These are phyloP conservation scores for Nemania sp. DNA, from an alignment of 2,329 filamentous ascomycete genomes.

Conservation along the genomic window DNA sequence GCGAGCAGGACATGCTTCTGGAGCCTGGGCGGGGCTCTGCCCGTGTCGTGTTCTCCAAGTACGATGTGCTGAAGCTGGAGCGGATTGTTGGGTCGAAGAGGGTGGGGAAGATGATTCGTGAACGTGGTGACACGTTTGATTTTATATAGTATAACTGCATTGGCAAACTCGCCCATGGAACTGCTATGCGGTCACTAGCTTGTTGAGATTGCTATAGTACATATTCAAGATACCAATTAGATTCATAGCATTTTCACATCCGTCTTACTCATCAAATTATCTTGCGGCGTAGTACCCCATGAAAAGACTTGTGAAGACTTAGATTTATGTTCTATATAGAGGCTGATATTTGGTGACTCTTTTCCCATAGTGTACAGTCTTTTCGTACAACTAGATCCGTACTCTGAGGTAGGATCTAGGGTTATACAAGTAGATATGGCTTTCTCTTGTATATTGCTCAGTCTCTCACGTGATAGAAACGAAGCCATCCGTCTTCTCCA, in stretches of 20 bases:
- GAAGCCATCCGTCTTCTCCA: slow-evolving; percentile 1
- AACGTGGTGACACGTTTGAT: slow-evolving; percentile 91
- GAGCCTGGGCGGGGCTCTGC: slow-evolving; percentile 71
- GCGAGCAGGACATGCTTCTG: slow-evolving; percentile 66
- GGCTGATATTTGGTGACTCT: background rate
- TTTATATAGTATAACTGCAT: slow-evolving; percentile 72
- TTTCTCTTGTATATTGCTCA: slow-evolving; percentile 48
- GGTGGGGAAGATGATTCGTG: slow-evolving; percentile 84
- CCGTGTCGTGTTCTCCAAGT: slow-evolving; percentile 81
- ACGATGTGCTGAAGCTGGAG: slow-evolving; percentile 90
- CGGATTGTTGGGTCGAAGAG: slow-evolving; percentile 85
- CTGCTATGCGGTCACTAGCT: background rate
- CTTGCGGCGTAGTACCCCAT: background rate
- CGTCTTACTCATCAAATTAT: background rate
- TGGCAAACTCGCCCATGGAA: background rate
- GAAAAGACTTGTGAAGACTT: background rate
- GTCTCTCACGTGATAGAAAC: slow-evolving; percentile 47
- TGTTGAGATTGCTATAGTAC: background rate
- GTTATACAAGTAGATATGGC: slow-evolving; percentile 30
- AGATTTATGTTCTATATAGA: slow-evolving; percentile 25
- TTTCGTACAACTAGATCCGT: slow-evolving; percentile 49
- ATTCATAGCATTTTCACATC: background rate
- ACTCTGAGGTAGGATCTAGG: slow-evolving; percentile 42
- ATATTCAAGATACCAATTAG: slow-evolving; percentile 24
- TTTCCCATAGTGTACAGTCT: slow-evolving; percentile 39